Evolutionary conservation across 352 stramenopile genomes (phyloP).

Genomic region (Thraustochytrium sp.): DNA sequence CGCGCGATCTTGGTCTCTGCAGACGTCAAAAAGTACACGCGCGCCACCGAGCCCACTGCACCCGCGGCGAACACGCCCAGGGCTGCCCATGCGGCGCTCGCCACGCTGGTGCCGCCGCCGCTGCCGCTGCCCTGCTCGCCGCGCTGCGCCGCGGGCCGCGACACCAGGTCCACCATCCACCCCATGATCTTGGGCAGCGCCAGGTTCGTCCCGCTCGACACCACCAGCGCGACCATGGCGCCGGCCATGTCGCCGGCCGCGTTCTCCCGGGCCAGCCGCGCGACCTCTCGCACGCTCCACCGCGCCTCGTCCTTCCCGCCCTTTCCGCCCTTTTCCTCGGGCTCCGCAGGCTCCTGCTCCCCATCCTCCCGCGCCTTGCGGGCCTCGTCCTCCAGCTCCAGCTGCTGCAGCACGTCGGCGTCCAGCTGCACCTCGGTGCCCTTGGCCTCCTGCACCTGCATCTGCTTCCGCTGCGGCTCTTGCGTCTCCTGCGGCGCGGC

Average conservation of each 20-base stretch:
- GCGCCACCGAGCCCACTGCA: conserved; percentile 68
- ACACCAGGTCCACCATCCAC: conserved; percentile 70
- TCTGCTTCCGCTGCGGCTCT: too few relatives aligned
- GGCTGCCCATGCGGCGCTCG: conserved; percentile 64
- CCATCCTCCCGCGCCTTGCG: too few relatives aligned
- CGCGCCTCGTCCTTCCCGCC: neutral
- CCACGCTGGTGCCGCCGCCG: conserved; percentile 61
- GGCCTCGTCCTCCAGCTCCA: too few relatives aligned
- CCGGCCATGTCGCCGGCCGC: conserved; percentile 50
- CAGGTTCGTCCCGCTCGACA: conserved; percentile 72
- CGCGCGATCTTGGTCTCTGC: conserved; percentile 69
- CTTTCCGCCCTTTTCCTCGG: neutral
- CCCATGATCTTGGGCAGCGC: conserved; percentile 75
- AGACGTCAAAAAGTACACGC: conserved; percentile 73
- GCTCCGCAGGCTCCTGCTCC: too few relatives aligned
- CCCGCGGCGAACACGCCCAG: conserved; percentile 70
- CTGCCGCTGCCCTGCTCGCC: too few relatives aligned
- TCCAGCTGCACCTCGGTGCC: too few relatives aligned
- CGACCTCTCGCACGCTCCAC: neutral
- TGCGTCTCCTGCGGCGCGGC: too few relatives aligned
- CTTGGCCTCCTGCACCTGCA: too few relatives aligned
- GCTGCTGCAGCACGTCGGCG: too few relatives aligned
- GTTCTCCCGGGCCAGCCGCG: neutral
- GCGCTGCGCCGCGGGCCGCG: neutral
- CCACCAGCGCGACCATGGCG: conserved; percentile 67